These are phyloP conservation scores for Silene vulgaris DNA, from an alignment of 179 eudicot genomes.

Conservation along the genomic window DNA sequence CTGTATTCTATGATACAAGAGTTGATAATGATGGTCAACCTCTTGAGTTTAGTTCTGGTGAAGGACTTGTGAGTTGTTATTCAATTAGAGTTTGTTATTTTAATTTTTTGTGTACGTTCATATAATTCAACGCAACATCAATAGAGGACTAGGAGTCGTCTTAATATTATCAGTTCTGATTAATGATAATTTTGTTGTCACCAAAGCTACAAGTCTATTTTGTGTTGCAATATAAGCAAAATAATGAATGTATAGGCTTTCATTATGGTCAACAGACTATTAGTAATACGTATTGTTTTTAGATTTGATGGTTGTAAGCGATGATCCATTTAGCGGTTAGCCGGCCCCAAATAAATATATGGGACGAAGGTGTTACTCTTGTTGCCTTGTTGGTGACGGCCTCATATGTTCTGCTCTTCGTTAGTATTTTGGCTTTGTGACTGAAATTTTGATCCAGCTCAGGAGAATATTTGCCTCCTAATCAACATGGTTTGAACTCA, in stretches of 20 bases:
- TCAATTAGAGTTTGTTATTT: not conserved
- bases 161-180: not conserved
- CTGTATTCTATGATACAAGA: slow-evolving; percentile 86
- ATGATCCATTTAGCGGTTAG: not conserved
- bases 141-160: slow-evolving; percentile 1
- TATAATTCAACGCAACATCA: not conserved
- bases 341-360: not conserved
- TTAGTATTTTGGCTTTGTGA: not conserved
- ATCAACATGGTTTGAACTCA: not conserved
- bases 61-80: slow-evolving; percentile 82
- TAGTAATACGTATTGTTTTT: not conserved
- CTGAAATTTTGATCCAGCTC: not conserved
- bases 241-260: not conserved
- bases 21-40: slow-evolving; percentile 83
- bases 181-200: not conserved
- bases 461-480: not conserved
- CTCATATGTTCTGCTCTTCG: not conserved
- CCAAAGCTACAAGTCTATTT: not conserved
- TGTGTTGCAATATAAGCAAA: not conserved
- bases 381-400: not conserved
- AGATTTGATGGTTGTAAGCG: not conserved
- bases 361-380: not conserved
- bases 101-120: not conserved
- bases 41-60: slow-evolving; percentile 91
- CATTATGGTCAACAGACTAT: not conserved